phyloP scores from a whole-genome alignment of 371 early-diverging fungal species.

The Conidiobolus incongruus region DNA sequence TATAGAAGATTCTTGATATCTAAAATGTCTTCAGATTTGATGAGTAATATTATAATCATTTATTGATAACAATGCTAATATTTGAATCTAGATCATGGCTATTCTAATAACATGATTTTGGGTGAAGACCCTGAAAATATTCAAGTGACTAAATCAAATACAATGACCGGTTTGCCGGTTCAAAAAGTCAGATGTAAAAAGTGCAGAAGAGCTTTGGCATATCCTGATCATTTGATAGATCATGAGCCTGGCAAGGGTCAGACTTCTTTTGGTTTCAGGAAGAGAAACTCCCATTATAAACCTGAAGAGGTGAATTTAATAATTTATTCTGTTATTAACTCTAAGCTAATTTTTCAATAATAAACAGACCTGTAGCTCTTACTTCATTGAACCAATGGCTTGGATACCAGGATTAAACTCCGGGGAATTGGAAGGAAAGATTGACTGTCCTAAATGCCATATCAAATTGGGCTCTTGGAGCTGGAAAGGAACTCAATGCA shows the following conservation, averaged over 20 bases:
- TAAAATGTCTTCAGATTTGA: slow-evolving; percentile 23
- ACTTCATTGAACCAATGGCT: slow-evolving; percentile 69
- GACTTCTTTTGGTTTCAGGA: slow-evolving; percentile 37
- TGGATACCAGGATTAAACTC: slow-evolving; percentile 43
- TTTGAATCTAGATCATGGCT: slow-evolving; percentile 12
- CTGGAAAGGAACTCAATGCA: slow-evolving; percentile 67
- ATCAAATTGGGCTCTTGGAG: slow-evolving; percentile 60
- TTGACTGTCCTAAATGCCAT: slow-evolving; percentile 63
- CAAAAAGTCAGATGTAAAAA: slow-evolving; percentile 11
- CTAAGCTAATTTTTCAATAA: not conserved
- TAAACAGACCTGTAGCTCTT: slow-evolving; percentile 34
- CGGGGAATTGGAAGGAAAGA: slow-evolving; percentile 41
- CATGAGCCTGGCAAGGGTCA: slow-evolving; percentile 54
- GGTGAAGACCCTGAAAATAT: slow-evolving; percentile 20
- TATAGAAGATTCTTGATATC: slow-evolving; percentile 47
- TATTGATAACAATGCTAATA: not conserved
- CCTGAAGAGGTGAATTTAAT: not conserved
- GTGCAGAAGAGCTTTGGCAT: slow-evolving; percentile 31
- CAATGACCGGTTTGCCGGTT: slow-evolving; percentile 5
- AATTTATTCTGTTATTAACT: not conserved
- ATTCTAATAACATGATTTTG: slow-evolving; percentile 20
- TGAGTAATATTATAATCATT: slow-evolving; percentile 12
- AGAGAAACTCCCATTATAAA: slow-evolving; percentile 22
- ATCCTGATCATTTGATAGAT: slow-evolving; percentile 32
- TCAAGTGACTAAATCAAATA: not conserved